phyloP scores from a whole-genome alignment of 805 yeast species.

The Candida krabiensis region DNA sequence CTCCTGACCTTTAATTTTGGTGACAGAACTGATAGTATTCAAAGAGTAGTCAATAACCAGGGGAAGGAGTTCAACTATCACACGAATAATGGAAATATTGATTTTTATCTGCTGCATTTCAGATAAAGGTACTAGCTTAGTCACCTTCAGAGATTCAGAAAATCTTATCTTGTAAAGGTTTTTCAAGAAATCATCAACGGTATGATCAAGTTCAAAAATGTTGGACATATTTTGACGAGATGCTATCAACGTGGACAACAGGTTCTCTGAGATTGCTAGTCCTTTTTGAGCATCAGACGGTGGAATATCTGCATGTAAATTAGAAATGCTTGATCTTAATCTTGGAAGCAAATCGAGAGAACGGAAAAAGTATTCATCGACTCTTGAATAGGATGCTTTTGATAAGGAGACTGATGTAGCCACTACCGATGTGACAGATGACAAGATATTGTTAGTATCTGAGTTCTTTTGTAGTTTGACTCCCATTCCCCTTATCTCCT shows the following conservation, averaged over 20 bases:
- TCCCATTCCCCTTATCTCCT: conserved; percentile 76
- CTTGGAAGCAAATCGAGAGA: conserved; percentile 80
- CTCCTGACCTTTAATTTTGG: conserved; percentile 4
- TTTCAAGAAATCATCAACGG: conserved; percentile 7
- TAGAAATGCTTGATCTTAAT: conserved; percentile 61
- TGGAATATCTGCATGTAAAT: conserved; percentile 73
- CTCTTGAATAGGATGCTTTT: conserved; percentile 36
- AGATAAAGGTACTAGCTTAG: conserved; percentile 5
- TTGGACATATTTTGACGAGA: conserved; percentile 48
- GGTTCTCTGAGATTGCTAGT: conserved; percentile 71
- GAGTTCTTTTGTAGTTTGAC: conserved; percentile 63
- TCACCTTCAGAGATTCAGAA: not conserved
- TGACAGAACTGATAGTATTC: conserved; percentile 13
- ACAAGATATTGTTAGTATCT: conserved; percentile 63
- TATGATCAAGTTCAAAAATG: conserved; percentile 21
- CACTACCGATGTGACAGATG: conserved; percentile 62
- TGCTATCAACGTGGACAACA: conserved; percentile 57
- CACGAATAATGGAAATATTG: conserved; percentile 1
- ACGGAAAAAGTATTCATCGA: conserved; percentile 61
- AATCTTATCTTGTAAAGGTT: conserved; percentile 3
- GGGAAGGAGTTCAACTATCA: conserved; percentile 35
- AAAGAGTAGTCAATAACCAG: conserved; percentile 37
- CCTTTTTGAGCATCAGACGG: conserved; percentile 72
- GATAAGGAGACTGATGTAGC: conserved; percentile 51
- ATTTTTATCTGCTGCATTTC: not conserved